Evolutionary conservation across 768 basidiomycete species (phyloP).

Genomic region (Auriscalpium microsporum): DNA sequence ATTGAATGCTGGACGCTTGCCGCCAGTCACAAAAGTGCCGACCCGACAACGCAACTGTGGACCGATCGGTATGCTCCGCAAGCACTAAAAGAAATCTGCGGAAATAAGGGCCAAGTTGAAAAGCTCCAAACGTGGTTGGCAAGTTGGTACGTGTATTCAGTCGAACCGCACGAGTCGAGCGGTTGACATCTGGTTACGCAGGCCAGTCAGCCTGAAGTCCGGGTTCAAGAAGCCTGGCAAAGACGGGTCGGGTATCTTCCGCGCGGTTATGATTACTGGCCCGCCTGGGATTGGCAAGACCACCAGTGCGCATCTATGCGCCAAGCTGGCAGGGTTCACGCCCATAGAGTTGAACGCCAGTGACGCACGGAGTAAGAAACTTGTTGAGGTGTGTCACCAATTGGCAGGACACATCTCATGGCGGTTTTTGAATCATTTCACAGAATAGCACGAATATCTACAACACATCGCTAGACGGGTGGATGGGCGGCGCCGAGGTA

Average conservation of each 20-base stretch:
- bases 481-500: slow-evolving; percentile 54
- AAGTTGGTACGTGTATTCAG: slow-evolving; percentile 55
- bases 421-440: neutral
- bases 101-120: slow-evolving; percentile 89
- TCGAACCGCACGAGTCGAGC: neutral
- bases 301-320: slow-evolving; percentile 88
- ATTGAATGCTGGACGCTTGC: neutral
- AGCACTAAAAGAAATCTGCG: slow-evolving; percentile 82
- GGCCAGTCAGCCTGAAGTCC: slow-evolving; percentile 63
- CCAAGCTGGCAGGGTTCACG: slow-evolving; percentile 82
- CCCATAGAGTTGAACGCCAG: slow-evolving; percentile 96
- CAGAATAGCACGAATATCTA: slow-evolving; percentile 87
- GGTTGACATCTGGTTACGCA: slow-evolving; percentile 22
- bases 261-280: slow-evolving; percentile 84
- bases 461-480: slow-evolving; percentile 84
- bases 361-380: slow-evolving; percentile 91
- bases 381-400: slow-evolving; percentile 65
- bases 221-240: slow-evolving; percentile 95
- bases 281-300: slow-evolving; percentile 98
- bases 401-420: too few relatives aligned
- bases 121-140: slow-evolving; percentile 81
- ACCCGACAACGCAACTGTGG: slow-evolving; percentile 73
- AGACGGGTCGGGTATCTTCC: slow-evolving; percentile 75
- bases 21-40: slow-evolving; percentile 26
- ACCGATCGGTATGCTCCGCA: slow-evolving; percentile 92